Conservation (phyloP, 768 basidiomycete species). For the Lentinula sp. region DNA sequence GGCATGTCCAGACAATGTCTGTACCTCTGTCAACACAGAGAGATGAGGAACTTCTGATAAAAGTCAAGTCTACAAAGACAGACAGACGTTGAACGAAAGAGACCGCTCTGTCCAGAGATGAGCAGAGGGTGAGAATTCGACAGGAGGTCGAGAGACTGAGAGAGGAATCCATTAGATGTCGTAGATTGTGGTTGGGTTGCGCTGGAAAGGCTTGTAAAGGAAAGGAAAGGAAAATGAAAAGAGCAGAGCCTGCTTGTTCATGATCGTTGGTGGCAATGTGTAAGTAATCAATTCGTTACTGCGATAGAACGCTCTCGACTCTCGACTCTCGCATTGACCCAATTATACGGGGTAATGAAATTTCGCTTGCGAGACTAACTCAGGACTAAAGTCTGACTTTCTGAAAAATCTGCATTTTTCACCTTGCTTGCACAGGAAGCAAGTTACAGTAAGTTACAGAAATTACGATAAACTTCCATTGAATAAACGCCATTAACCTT, state of each 20-base stretch:
- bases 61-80: slow-evolving; percentile 1
- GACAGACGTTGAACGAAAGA: slow-evolving; percentile 24
- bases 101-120: slow-evolving; percentile 21
- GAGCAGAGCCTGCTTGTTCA: too few relatives aligned
- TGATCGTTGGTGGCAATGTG: too few relatives aligned
- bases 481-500: too few relatives aligned
- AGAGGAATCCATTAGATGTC: neutral
- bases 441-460: too few relatives aligned
- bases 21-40: slow-evolving; percentile 8
- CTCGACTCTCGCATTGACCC: too few relatives aligned
- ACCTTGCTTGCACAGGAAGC: too few relatives aligned
- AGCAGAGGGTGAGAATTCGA: slow-evolving; percentile 26
- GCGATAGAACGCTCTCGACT: neutral
- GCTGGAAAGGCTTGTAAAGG: neutral
- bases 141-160: slow-evolving; percentile 16
- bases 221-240: too few relatives aligned
- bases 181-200: neutral
- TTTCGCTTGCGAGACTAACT: too few relatives aligned
- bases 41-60: slow-evolving; percentile 6
- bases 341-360: too few relatives aligned
- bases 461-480: too few relatives aligned
- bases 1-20: neutral
- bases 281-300: neutral
- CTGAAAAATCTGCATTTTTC: too few relatives aligned
- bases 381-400: too few relatives aligned